Conservation (phyloP, 2,329 filamentous ascomycete species). For the Fusarium phyllophilum region DNA sequence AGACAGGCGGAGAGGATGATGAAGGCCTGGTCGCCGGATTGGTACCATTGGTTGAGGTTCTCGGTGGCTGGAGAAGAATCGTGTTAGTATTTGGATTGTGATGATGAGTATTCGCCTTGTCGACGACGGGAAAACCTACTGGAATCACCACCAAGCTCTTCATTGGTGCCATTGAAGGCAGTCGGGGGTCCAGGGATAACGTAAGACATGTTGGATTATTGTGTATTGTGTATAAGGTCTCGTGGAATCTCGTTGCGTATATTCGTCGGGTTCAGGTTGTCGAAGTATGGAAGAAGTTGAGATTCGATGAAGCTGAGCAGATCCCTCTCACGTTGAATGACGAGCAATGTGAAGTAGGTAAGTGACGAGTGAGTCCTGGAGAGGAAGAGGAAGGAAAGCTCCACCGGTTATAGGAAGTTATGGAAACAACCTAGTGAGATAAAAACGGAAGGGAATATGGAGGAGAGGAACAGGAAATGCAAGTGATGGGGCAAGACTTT, state of each 20-base stretch:
- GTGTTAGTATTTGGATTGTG: slow-evolving; percentile 6
- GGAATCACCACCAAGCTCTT: slow-evolving; percentile 77
- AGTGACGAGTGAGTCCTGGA: slow-evolving; percentile 7
- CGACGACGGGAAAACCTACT: slow-evolving; percentile 62
- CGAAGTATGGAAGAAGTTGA: background rate
- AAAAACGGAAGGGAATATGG: slow-evolving; percentile 17
- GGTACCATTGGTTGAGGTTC: slow-evolving; percentile 97
- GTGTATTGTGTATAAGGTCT: background rate
- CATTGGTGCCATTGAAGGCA: slow-evolving; percentile 72
- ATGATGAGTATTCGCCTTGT: background rate
- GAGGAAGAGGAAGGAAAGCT: slow-evolving; percentile 17
- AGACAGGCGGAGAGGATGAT: slow-evolving; percentile 91
- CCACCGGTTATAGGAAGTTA: slow-evolving; percentile 16
- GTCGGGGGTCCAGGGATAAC: slow-evolving; percentile 67
- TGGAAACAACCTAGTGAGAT: slow-evolving; percentile 21
- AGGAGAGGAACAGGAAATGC: background rate
- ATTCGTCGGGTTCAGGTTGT: background rate
- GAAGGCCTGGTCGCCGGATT: slow-evolving; percentile 91
- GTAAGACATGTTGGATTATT: slow-evolving; percentile 64
- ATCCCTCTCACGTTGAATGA: slow-evolving; percentile 9
- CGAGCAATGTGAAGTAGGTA: slow-evolving; percentile 5
- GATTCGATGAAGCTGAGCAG: slow-evolving; percentile 1
- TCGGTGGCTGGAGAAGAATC: slow-evolving; percentile 67
- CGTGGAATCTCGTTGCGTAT: slow-evolving; percentile 21
- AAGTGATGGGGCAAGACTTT: slow-evolving; percentile 26